Conservation (phyloP, 2,329 filamentous ascomycete species). For the Monosporascus sp. region DNA sequence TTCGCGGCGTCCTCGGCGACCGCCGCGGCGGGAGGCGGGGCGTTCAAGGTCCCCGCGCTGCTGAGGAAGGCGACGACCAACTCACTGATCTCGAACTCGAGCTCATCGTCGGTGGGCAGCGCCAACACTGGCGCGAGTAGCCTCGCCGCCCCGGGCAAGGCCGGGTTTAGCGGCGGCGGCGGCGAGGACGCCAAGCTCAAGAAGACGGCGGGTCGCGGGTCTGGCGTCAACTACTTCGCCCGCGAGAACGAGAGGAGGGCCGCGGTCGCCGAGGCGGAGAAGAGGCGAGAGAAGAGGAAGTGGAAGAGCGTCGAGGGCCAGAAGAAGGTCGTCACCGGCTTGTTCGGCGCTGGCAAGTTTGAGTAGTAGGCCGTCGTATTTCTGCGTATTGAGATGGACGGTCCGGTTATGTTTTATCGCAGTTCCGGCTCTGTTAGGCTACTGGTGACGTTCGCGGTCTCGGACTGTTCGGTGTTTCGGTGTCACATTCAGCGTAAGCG, state of each 20-base stretch:
- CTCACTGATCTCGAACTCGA: slow-evolving; percentile 37
- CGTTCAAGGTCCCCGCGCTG: slow-evolving; percentile 65
- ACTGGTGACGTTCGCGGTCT: too few relatives aligned
- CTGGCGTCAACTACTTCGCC: slow-evolving; percentile 56
- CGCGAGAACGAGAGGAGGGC: slow-evolving; percentile 53
- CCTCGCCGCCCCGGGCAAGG: not conserved
- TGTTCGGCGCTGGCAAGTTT: slow-evolving; percentile 53
- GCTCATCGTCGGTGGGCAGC: too few relatives aligned
- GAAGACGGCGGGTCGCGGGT: slow-evolving; percentile 55
- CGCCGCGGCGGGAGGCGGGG: slow-evolving; percentile 29
- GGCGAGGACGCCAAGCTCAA: slow-evolving; percentile 51
- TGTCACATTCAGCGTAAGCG: too few relatives aligned
- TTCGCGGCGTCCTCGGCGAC: slow-evolving; percentile 43
- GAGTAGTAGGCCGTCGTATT: slow-evolving; percentile 27
- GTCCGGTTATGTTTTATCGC: not conserved
- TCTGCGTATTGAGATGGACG: not conserved
- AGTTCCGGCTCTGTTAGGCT: too few relatives aligned
- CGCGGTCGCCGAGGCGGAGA: slow-evolving; percentile 50
- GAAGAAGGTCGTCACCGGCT: slow-evolving; percentile 49
- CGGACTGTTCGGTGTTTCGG: too few relatives aligned
- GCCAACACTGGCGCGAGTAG: slow-evolving; percentile 1
- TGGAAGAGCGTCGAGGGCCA: slow-evolving; percentile 52
- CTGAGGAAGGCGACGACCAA: slow-evolving; percentile 70
- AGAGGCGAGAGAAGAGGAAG: slow-evolving; percentile 52
- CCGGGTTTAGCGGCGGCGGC: slow-evolving; percentile 22